phyloP scores from a whole-genome alignment of 768 basidiomycete species.

The Imleria badia region DNA sequence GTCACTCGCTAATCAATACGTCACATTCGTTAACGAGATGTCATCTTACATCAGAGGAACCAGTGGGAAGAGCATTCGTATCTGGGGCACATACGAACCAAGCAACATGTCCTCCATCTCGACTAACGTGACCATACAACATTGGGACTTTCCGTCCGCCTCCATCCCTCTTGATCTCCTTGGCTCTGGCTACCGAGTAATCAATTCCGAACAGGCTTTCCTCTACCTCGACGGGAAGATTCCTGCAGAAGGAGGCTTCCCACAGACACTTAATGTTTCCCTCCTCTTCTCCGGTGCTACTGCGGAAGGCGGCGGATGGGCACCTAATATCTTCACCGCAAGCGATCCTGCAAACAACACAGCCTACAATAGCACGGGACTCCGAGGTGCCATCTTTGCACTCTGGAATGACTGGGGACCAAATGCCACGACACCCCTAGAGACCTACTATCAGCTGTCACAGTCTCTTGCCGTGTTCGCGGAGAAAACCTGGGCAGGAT shows the following conservation, averaged over 20 bases:
- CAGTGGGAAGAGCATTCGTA: conserved; percentile 39
- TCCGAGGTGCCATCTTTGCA: conserved; percentile 38
- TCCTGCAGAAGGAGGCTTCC: conserved; percentile 32
- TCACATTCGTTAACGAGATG: conserved; percentile 44
- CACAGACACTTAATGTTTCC: conserved; percentile 31
- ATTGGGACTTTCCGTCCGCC: conserved; percentile 39
- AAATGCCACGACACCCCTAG: conserved; percentile 43
- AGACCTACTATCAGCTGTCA: conserved; percentile 44
- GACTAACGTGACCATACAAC: conserved; percentile 44
- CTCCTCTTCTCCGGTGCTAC: conserved; percentile 32
- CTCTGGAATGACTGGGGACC: conserved; percentile 48
- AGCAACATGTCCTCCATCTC: conserved; percentile 36
- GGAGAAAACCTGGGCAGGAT: conserved; percentile 46
- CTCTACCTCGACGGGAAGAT: conserved; percentile 40
- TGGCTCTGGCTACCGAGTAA: conserved; percentile 35
- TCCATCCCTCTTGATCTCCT: conserved; percentile 36
- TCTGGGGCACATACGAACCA: conserved; percentile 44
- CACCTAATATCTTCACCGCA: conserved; percentile 35
- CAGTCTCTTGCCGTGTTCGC: conserved; percentile 40
- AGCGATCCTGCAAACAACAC: conserved; percentile 35
- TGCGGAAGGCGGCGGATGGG: conserved; percentile 33
- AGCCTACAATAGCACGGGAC: conserved; percentile 21
- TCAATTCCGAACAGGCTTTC: conserved; percentile 37
- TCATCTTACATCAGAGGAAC: conserved; percentile 33
- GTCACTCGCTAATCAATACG: conserved; percentile 41